These are phyloP conservation scores for Phytopythium ostracodes DNA, from an alignment of 352 stramenopile genomes.

Conservation along the genomic window DNA sequence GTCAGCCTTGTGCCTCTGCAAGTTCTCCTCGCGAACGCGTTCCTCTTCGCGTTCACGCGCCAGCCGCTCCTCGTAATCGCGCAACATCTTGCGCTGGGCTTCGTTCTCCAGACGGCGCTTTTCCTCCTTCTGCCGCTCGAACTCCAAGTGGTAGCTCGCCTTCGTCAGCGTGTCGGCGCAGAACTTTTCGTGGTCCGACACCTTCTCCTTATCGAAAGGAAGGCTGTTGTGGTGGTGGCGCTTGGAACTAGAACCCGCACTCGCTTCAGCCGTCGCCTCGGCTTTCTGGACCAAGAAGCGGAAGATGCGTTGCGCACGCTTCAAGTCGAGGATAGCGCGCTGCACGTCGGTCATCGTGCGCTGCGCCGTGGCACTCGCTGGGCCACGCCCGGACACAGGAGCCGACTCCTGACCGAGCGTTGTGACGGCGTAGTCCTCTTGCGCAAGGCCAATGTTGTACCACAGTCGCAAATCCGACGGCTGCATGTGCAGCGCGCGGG, in stretches of 20 bases:
- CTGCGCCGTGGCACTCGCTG: constrained; percentile 35
- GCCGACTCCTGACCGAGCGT: constrained; percentile 74
- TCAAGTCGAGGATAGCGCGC: constrained; percentile 81
- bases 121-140: constrained; percentile 84
- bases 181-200: constrained; percentile 85
- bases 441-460: constrained; percentile 84
- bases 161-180: constrained; percentile 84
- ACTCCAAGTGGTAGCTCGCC: constrained; percentile 87
- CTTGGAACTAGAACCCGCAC: constrained; percentile 19
- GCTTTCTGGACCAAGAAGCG: constrained; percentile 72
- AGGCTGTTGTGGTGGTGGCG: constrained; percentile 32
- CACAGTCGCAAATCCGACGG: constrained; percentile 77
- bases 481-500: constrained; percentile 70
- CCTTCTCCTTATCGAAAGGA: constrained; percentile 85
- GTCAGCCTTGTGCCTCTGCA: constrained; percentile 54
- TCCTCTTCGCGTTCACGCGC: constrained; percentile 57
- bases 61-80: constrained; percentile 78
- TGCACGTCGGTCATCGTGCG: constrained; percentile 88
- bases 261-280: constrained; percentile 24
- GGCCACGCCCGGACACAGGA: constrained; percentile 22
- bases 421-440: constrained; percentile 85
- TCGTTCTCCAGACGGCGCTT: constrained; percentile 82
- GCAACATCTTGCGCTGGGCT: constrained; percentile 70
- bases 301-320: constrained; percentile 82
- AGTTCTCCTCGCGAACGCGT: constrained; percentile 48